Evolutionary conservation across 345 rosid species (phyloP), one percentile per base, ranked within the genome.

Genomic region (Eucalyptus polyanthemos): DNA sequence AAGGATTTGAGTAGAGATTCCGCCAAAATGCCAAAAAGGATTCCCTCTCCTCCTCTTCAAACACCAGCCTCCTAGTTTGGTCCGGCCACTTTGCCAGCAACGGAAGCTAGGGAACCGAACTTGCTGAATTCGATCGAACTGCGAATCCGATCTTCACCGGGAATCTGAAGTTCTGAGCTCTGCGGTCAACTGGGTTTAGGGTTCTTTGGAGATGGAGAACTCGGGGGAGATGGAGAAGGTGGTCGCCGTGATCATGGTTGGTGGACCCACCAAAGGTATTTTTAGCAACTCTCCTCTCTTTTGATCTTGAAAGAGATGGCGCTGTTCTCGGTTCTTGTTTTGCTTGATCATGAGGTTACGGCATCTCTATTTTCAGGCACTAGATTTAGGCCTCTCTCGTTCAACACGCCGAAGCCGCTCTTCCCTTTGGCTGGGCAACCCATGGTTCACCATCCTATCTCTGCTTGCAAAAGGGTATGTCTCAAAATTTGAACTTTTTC

Each of bases 391-490:
- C 96, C 98, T 40, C 91, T 96, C 31, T 97, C 99, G 7, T 95
- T 97, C 93, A 95, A 96, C 87, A 93, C 94, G 11, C 99, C 98
- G 7, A 93, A 97, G 91, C 99, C 99, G 4, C 88, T 97, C 80
- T 95, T 97, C 87, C 99, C 98, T 34, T 92, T 97, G 88, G 98
- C 97, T 65, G 99, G 99, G 6, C 98, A 97, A 88, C 97, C 99
- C 4, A 96, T 97, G 99, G 94, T 96, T 91, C 97, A 95, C 76
- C 99, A 97, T 94, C 98, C 95, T 49, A 96, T 97, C n/a, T 95
- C 95, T 93, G 96, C 98, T 90, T 97, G 99, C 90, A 96, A 93
- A 93, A 92, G 94, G 97, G 99, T 95, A 88, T 58, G 87, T 40
- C 80, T 37, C 44, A 51, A 44, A 86, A 22, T 89, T 91, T 62